Conservation (phyloP, 2,329 filamentous ascomycete genomes). For the Trichophyton mentagrophytes region DNA sequence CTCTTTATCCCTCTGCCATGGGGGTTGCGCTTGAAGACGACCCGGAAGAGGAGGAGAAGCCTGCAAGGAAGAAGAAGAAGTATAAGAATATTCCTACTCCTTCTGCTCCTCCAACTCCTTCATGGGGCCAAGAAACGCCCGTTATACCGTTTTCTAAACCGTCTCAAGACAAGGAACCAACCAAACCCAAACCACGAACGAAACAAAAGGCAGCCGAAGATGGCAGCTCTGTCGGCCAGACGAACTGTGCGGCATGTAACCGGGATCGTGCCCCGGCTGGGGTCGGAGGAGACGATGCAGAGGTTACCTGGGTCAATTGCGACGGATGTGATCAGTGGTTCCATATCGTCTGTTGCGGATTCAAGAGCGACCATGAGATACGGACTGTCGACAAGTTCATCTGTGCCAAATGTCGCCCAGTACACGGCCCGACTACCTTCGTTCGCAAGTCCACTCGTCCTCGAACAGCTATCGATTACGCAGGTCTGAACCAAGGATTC, state of each 20-base stretch:
- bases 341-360: constrained; percentile 54
- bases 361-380: constrained; percentile 51
- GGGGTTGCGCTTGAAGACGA: constrained; percentile 12
- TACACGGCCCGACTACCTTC: constrained; percentile 51
- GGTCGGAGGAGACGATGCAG: constrained; percentile 37
- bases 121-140: not conserved
- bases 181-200: not conserved
- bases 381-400: constrained; percentile 57
- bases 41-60: constrained; percentile 8
- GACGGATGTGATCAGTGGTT: constrained; percentile 58
- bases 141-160: not conserved
- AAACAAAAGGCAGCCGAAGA: constrained; percentile 8
- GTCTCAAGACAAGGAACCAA: not conserved
- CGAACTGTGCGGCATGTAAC: constrained; percentile 46
- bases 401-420: constrained; percentile 46
- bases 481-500: constrained; percentile 53
- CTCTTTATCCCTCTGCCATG: constrained; percentile 2
- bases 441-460: constrained; percentile 54
- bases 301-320: constrained; percentile 51
- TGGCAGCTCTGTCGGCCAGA: constrained; percentile 23
- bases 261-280: constrained; percentile 41
- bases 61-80: not conserved
- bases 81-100: too few relatives aligned
- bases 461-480: constrained; percentile 55
- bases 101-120: too few relatives aligned